phyloP scores from a whole-genome alignment of 345 rosid species.

The Eucalyptus polybractea region DNA sequence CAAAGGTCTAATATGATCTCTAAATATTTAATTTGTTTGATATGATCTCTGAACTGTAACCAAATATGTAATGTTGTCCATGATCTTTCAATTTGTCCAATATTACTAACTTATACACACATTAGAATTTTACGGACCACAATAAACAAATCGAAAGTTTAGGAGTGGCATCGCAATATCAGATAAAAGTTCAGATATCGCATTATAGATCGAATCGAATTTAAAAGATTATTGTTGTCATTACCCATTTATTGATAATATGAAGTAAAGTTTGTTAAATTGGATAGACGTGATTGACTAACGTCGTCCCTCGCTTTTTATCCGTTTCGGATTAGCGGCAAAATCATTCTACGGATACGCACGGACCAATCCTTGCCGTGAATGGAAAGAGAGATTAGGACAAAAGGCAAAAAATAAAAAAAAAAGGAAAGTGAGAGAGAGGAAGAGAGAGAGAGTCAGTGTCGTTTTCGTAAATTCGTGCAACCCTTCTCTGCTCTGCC shows the following conservation, averaged over 20 bases:
- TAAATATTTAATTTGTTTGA: background rate
- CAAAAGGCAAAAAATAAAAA: background rate
- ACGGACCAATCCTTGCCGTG: background rate
- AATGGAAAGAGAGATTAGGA: background rate
- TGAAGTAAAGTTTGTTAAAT: background rate
- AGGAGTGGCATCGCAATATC: accelerated
- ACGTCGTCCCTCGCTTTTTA: background rate
- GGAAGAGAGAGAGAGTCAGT: background rate
- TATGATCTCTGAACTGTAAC: accelerated
- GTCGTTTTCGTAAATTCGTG: background rate
- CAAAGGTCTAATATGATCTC: accelerated
- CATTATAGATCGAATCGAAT: background rate
- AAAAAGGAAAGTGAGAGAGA: too few species aligned
- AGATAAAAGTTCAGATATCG: accelerated
- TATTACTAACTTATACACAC: too few species aligned
- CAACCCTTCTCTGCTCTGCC: background rate
- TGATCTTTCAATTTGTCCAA: background rate
- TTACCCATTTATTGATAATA: background rate
- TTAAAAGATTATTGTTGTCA: too few species aligned
- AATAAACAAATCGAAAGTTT: accelerated
- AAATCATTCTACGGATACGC: background rate
- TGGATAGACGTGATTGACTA: background rate
- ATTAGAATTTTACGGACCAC: accelerated
- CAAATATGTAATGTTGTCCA: accelerated
- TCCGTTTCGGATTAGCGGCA: background rate